Evolutionary conservation across 2,329 filamentous ascomycete species (phyloP).

Genomic region (Fusarium acutatum): DNA sequence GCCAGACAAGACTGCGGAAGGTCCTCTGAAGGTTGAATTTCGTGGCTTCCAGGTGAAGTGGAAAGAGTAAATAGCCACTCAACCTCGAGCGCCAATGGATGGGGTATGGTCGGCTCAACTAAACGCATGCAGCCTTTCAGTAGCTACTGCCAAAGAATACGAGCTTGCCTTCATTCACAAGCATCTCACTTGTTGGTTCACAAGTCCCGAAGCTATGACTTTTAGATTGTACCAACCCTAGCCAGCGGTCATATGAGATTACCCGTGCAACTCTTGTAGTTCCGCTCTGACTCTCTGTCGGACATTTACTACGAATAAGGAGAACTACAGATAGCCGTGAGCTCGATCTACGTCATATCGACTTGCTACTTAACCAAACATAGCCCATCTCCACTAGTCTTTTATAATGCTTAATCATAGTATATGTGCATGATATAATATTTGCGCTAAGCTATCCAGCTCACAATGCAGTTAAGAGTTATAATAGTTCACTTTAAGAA

Average conservation of each 20-base stretch:
- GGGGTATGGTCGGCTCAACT: fast-evolving
- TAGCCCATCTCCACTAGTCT: no score
- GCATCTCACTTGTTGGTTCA: fast-evolving
- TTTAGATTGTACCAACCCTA: background rate
- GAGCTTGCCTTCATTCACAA: fast-evolving
- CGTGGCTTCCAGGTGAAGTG: background rate
- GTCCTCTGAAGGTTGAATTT: background rate
- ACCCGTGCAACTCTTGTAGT: fast-evolving
- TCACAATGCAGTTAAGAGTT: no score
- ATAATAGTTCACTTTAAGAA: no score
- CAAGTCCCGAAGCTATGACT: fast-evolving
- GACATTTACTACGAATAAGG: fast-evolving
- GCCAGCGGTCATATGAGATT: fast-evolving
- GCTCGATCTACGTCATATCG: no score
- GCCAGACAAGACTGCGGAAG: background rate
- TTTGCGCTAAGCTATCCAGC: no score
- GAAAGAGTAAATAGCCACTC: background rate
- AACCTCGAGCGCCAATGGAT: fast-evolving
- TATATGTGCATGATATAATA: no score
- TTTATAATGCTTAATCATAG: no score
- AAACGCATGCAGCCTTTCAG: background rate
- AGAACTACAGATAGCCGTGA: background rate
- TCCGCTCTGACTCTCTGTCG: no score
- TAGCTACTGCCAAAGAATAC: background rate
- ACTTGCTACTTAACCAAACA: no score